Base-by-base conservation (phyloP, 2,329 filamentous ascomycete species). In the Tolypocladium guangdongense region DNA sequence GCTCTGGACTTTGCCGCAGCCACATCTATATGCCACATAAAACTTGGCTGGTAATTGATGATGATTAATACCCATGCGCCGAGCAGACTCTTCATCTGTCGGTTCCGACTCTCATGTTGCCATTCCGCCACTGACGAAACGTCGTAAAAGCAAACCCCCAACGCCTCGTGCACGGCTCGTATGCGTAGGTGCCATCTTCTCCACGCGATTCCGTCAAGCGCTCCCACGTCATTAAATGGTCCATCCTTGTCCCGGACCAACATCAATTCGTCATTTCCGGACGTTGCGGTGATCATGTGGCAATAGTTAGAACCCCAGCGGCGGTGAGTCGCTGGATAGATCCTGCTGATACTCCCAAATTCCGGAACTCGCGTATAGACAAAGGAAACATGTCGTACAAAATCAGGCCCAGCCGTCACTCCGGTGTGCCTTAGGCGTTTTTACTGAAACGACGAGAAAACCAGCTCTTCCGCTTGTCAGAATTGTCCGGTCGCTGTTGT, bases 401-500 rank as follows among this genome's bases (percentile, higher is more conserved):
- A 32, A 27, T 33, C 43, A 20, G 43, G 43, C 43, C 27, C 4
- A 7, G 35, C 20, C 49, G 36, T 52, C 33, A 45, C 30, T 33
- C 22, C 16, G 16, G 41, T 30, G 16, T 24, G n/a, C n/a, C n/a
- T 50, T 57, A 59, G 49, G 52, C 45, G 33, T 45, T 70, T 65
- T 78, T 90, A 76, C 87, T 93, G 69, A 96, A 93, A 53, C 84
- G 80, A 62, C 84, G 82, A 65, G 87, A 83, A 63, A 97, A 84
- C 90, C 91, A 96, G 66, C 90, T 93, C 78, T 90, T 91, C 59
- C 88, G 80, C 77, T 95, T 96, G 56, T 90, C 86, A 14, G 65
- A 64, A 8, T 24, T 52, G 16, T 46, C 52, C 10, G 47, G 52
- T 20, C 36, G 55, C 48, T 54, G 47, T n/a, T 55, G 30, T 35